Base-by-base conservation (phyloP, 1,284 basidiomycete species). In the Ceratobasidium sp. region DNA sequence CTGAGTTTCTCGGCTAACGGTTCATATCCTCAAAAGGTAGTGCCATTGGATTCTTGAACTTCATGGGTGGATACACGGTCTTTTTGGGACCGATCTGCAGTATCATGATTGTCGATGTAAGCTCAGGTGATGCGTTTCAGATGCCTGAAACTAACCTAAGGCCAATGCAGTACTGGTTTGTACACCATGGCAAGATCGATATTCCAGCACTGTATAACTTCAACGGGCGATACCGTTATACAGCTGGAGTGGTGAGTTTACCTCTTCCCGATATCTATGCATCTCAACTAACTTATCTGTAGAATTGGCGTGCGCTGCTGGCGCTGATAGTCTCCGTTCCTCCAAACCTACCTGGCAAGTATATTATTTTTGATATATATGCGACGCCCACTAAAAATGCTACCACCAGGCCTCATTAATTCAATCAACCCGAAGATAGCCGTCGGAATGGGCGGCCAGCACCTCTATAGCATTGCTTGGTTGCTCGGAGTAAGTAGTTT, bases 291-390 rank as follows among this genome's bases (percentile, higher is more conserved):
- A 27, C 33, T 7, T 33, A n/a, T 50, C 27, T 36, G 47, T 78
- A 93, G 91, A 93, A 93, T 81, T 93, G 90, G 90, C 85, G 92
- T 47, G 91, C 91, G 1, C 86, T 88, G 15, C 84, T 89, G 0
- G 88, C 92, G 0, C 83, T 93, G 67, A 78, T 93, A 19, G 81
- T 87, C 69, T 89, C 91, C 0, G 88, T 92, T 0, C 85, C 87
- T 0, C 91, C 90, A 1, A 89, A 87, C 75, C 80, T 93, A 45
- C 92, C 92, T 0, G 91, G 67, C 45, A 29, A 45, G 65, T 27
- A n/a, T 22, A 11, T 56, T 27, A 29, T 57, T 57, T 50, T n/a
- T n/a, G n/a, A 15, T n/a, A 60, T 71, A n/a, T n/a, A n/a, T 14
- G 29, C n/a, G n/a, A 24, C 15, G 8, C 15, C 9, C 15, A 31